A percentile compares a stretch with the other conserved stretches of the same genome.
Evolutionary conservation across 805 yeast genomes (phyloP).

Genomic region (Grigorovia jiainica): DNA sequence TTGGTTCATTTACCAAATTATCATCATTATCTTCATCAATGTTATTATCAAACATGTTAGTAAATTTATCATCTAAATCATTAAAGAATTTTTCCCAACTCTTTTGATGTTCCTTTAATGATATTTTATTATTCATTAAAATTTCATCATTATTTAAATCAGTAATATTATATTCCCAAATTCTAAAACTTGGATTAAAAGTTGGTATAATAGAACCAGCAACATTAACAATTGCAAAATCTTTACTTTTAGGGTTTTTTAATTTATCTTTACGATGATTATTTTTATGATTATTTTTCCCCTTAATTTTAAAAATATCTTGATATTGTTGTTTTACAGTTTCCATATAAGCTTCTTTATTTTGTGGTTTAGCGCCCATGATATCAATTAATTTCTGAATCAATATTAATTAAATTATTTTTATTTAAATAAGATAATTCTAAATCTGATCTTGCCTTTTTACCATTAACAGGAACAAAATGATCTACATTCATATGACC

Average conservation of each 20-base stretch:
- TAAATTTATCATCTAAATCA: slow-evolving; percentile 34
- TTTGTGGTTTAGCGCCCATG: slow-evolving; percentile 59
- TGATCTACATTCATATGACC: slow-evolving; percentile 92
- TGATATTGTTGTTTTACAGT: slow-evolving; percentile 46
- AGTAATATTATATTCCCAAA: slow-evolving; percentile 78
- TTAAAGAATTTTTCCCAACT: slow-evolving; percentile 50
- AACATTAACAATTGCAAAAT: slow-evolving; percentile 63
- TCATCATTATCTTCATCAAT: slow-evolving; percentile 14
- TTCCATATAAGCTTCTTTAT: slow-evolving; percentile 58
- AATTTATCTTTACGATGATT: too few relatives aligned
- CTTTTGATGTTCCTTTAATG: background rate
- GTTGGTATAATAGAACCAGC: slow-evolving; percentile 75
- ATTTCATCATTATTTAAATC: slow-evolving; percentile 29
- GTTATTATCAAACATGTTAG: background rate
- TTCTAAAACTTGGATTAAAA: slow-evolving; percentile 71
- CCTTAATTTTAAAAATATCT: slow-evolving; percentile 29
- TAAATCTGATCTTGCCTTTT: slow-evolving; percentile 47
- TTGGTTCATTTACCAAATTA: background rate
- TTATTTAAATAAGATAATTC: slow-evolving; percentile 6
- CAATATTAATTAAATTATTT: slow-evolving; percentile 25
- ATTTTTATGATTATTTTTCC: too few relatives aligned
- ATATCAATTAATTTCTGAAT: slow-evolving; percentile 18
- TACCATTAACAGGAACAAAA: slow-evolving; percentile 66
- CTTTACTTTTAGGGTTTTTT: slow-evolving; percentile 32
- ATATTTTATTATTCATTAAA: too few relatives aligned